These are phyloP conservation scores for Inga leiocalycina DNA, from an alignment of 306 rosid genomes.

Conservation along the genomic window DNA sequence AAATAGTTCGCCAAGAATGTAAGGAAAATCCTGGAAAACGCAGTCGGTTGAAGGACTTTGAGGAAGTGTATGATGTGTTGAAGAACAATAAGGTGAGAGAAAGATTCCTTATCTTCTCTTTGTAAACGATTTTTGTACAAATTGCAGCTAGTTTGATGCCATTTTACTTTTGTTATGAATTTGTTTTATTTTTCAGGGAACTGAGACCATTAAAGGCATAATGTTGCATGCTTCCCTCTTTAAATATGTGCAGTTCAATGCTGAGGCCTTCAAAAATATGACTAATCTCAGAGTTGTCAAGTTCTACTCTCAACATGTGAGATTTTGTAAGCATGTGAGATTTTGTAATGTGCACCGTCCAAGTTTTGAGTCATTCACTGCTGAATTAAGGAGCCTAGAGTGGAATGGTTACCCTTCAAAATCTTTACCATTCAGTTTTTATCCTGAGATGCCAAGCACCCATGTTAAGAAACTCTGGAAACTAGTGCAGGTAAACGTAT, in stretches of 20 bases:
- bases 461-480: background rate
- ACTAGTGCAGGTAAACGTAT: background rate
- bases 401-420: background rate
- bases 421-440: background rate
- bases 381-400: background rate
- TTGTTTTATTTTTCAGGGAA: constrained; percentile 1
- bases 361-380: constrained; percentile 7
- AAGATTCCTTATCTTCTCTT: background rate
- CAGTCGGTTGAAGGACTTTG: constrained; percentile 1
- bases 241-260: background rate
- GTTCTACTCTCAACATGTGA: background rate
- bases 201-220: constrained; percentile 1
- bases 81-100: constrained; percentile 16
- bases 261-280: constrained; percentile 29
- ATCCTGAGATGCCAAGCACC: background rate
- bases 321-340: background rate
- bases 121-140: background rate
- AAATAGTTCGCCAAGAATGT: constrained; percentile 29
- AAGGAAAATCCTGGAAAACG: background rate
- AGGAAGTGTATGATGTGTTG: background rate
- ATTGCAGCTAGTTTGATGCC: background rate
- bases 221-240: background rate
- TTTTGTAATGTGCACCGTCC: background rate
- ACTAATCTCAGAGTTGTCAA: constrained; percentile 21
- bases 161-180: background rate